phyloP scores from a whole-genome alignment of 2,329 filamentous ascomycete genomes.

The Epicoccum sorghinum region DNA sequence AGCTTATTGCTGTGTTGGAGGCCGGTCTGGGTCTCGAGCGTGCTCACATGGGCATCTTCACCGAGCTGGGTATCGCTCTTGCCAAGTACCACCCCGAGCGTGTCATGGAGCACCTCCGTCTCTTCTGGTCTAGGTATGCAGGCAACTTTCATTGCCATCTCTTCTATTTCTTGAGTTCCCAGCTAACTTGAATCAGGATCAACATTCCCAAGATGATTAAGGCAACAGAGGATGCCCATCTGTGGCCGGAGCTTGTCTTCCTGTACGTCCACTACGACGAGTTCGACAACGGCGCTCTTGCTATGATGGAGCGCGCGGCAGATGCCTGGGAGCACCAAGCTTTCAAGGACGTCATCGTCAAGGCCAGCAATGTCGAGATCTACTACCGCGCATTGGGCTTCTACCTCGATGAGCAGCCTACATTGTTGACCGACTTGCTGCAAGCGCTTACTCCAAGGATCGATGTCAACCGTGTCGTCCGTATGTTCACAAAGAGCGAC shows the following conservation, averaged over 20 bases:
- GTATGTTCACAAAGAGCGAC: slow-evolving; percentile 98
- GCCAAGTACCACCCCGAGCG: slow-evolving; percentile 94
- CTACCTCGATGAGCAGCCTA: slow-evolving; percentile 96
- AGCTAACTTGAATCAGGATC: slow-evolving; percentile 62
- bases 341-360: slow-evolving; percentile 98
- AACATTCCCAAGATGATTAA: slow-evolving; percentile 97
- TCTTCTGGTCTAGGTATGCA: slow-evolving; percentile 77
- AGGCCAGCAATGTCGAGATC: slow-evolving; percentile 97
- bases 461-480: slow-evolving; percentile 98
- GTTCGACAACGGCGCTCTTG: slow-evolving; percentile 93
- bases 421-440: slow-evolving; percentile 91
- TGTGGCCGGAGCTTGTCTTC: slow-evolving; percentile 98
- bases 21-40: slow-evolving; percentile 92
- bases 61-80: slow-evolving; percentile 86
- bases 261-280: slow-evolving; percentile 98
- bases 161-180: too few species aligned
- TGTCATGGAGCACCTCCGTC: slow-evolving; percentile 97
- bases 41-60: slow-evolving; percentile 96
- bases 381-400: slow-evolving; percentile 98
- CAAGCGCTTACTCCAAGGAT: slow-evolving; percentile 91
- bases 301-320: slow-evolving; percentile 96
- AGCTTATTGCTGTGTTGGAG: slow-evolving; percentile 92
- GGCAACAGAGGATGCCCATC: slow-evolving; percentile 88
- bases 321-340: slow-evolving; percentile 99
- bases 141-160: too few species aligned